These are phyloP conservation scores for Sporothrix protearum DNA, from an alignment of 2,329 filamentous ascomycete genomes.

Conservation along the genomic window DNA sequence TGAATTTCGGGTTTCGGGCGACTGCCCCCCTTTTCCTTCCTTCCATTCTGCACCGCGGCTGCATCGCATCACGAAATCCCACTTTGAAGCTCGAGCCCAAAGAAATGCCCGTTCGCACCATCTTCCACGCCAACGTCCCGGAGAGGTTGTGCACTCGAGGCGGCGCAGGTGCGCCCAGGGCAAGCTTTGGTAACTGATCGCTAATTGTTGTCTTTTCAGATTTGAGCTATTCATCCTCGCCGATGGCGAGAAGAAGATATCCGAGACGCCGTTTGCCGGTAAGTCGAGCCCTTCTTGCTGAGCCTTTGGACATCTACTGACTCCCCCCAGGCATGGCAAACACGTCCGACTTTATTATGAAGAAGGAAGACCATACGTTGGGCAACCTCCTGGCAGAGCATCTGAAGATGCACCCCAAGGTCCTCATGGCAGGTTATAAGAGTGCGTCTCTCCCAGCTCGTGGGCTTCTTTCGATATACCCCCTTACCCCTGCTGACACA, in stretches of 20 bases:
- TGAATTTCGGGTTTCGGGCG: too few relatives aligned
- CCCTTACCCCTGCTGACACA: too few relatives aligned
- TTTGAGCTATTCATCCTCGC: slow-evolving; percentile 90
- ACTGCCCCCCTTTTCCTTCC: neutral
- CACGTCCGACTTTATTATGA: slow-evolving; percentile 90
- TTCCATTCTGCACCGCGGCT: neutral
- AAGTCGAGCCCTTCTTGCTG: slow-evolving; percentile 38
- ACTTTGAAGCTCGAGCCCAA: neutral
- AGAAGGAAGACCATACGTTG: slow-evolving; percentile 95
- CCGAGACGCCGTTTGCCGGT: slow-evolving; percentile 86
- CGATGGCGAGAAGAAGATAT: slow-evolving; percentile 90
- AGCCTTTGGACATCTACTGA: neutral
- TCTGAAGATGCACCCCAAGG: slow-evolving; percentile 77
- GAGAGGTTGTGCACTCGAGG: neutral
- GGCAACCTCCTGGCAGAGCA: slow-evolving; percentile 85
- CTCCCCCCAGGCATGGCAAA: slow-evolving; percentile 75
- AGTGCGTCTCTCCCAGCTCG: slow-evolving; percentile 48
- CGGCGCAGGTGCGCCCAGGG: neutral
- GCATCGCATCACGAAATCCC: slow-evolving; percentile 1
- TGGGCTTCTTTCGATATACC: too few relatives aligned
- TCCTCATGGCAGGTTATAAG: slow-evolving; percentile 91
- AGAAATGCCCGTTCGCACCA: neutral
- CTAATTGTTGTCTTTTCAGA: slow-evolving; percentile 45
- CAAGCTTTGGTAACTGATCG: too few relatives aligned
- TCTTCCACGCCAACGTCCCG: slow-evolving; percentile 19